These are phyloP conservation scores for Pogostemon cablin DNA, from an alignment of 257 asterid genomes.

Conservation along the genomic window DNA sequence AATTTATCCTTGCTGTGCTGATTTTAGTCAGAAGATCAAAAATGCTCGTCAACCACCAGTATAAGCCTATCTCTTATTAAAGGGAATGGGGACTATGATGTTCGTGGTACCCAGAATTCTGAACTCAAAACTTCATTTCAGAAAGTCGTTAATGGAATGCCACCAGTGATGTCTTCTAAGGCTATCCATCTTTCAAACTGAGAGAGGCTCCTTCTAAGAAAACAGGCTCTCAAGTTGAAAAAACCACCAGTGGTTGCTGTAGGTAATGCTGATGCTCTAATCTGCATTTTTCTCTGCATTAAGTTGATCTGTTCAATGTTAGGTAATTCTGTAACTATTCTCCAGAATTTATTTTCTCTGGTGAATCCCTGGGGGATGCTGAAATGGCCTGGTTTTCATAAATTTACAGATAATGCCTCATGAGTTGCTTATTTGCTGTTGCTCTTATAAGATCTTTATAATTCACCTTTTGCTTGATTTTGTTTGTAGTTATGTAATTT, in stretches of 20 bases:
- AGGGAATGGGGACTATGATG: slow-evolving; percentile 30
- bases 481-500: too few species aligned
- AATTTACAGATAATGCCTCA: too few species aligned
- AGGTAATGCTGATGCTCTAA: slow-evolving; percentile 54
- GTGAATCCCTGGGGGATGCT: too few species aligned
- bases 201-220: slow-evolving; percentile 89
- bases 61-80: slow-evolving; percentile 25
- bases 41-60: slow-evolving; percentile 36
- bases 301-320: neutral
- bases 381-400: too few species aligned
- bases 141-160: slow-evolving; percentile 35
- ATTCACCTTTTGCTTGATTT: too few species aligned
- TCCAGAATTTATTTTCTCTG: too few species aligned
- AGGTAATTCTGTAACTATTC: too few species aligned
- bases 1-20: slow-evolving; percentile 18
- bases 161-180: slow-evolving; percentile 37
- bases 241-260: slow-evolving; percentile 72
- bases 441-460: too few species aligned
- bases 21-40: slow-evolving; percentile 44
- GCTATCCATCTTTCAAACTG: slow-evolving; percentile 69
- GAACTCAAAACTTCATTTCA: slow-evolving; percentile 37
- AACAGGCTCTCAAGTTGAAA: slow-evolving; percentile 74
- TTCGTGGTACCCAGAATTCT: slow-evolving; percentile 36
- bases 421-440: too few species aligned
- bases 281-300: slow-evolving; percentile 7